Percentiles rank a stretch among this genome's conserved stretches.
Conservation (phyloP, 305 asterid genomes). For the Ajuga reptans region DNA sequence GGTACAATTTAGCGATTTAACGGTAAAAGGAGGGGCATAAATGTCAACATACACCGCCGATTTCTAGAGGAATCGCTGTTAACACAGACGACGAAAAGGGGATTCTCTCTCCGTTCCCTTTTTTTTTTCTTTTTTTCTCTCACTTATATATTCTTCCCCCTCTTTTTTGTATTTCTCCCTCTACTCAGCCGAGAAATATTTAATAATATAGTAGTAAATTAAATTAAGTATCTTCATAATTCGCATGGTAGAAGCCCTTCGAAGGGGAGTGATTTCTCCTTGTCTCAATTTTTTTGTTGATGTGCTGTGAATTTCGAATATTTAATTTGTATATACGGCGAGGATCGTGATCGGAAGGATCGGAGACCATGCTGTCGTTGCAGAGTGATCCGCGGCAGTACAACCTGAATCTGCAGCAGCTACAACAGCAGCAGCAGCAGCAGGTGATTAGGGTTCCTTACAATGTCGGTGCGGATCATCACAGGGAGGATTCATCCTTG, state of each 20-base stretch:
- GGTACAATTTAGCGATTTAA: neutral
- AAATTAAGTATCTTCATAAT: neutral
- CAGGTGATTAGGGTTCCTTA: slow-evolving; percentile 49
- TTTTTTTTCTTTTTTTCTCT: neutral
- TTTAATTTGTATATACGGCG: slow-evolving; percentile 1
- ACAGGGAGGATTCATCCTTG: slow-evolving; percentile 37
- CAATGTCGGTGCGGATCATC: slow-evolving; percentile 40
- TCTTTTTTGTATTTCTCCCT: neutral
- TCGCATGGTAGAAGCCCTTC: slow-evolving; percentile 15
- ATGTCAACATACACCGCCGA: neutral
- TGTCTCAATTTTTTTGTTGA: neutral
- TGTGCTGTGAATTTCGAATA: neutral
- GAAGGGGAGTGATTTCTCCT: slow-evolving; percentile 16
- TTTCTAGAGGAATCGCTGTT: slow-evolving; percentile 30
- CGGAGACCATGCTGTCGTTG: slow-evolving; percentile 70
- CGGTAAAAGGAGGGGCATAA: neutral
- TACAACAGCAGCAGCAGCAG: slow-evolving; percentile 50
- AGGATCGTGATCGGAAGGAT: slow-evolving; percentile 28
- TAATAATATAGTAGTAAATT: neutral
- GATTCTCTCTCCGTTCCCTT: slow-evolving; percentile 22
- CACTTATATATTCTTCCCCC: neutral
- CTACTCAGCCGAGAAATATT: neutral
- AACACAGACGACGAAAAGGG: slow-evolving; percentile 28
- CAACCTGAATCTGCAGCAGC: slow-evolving; percentile 43
- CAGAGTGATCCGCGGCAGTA: slow-evolving; percentile 78